Percentiles rank a stretch among this genome's conserved stretches.
Conservation (phyloP, 139 green algal species). For the Pleodorina starrii region DNA sequence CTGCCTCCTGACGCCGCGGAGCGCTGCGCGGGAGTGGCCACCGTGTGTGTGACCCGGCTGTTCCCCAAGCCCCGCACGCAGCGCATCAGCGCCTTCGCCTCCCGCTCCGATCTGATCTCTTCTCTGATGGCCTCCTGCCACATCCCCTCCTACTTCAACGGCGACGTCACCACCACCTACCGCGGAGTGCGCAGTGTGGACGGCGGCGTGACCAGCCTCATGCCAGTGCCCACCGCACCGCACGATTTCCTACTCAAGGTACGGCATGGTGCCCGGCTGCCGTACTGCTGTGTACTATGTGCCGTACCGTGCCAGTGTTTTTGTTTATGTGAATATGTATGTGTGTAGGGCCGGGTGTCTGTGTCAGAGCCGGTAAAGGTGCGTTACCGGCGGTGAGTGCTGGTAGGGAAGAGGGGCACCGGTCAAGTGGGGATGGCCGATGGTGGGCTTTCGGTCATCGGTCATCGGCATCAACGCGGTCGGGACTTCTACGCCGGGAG, state of each 20-base stretch:
- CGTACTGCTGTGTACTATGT: no score
- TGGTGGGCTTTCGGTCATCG: no score
- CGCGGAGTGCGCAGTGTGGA: slow-evolving; percentile 70
- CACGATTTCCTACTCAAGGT: slow-evolving; percentile 51
- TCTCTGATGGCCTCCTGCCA: slow-evolving; percentile 83
- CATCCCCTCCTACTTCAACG: slow-evolving; percentile 75
- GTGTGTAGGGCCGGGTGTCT: background rate
- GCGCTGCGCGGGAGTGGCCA: slow-evolving; percentile 48
- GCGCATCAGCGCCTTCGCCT: slow-evolving; percentile 74
- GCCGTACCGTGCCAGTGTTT: background rate
- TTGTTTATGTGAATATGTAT: background rate
- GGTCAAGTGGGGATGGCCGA: no score
- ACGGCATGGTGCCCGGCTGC: background rate
- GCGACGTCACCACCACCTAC: slow-evolving; percentile 47
- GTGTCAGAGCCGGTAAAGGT: no score
- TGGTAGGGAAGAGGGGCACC: no score
- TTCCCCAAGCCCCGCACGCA: slow-evolving; percentile 51
- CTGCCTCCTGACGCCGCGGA: slow-evolving; percentile 55
- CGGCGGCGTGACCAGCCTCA: slow-evolving; percentile 85
- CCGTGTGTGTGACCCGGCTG: slow-evolving; percentile 50
- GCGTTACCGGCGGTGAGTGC: no score
- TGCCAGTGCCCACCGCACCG: slow-evolving; percentile 65
- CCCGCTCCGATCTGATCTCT: slow-evolving; percentile 76
- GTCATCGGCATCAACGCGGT: no score
- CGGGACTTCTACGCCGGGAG: no score